Conservation (phyloP, 192 early-diverging fungal genomes). For the Funneliformis mosseae region DNA sequence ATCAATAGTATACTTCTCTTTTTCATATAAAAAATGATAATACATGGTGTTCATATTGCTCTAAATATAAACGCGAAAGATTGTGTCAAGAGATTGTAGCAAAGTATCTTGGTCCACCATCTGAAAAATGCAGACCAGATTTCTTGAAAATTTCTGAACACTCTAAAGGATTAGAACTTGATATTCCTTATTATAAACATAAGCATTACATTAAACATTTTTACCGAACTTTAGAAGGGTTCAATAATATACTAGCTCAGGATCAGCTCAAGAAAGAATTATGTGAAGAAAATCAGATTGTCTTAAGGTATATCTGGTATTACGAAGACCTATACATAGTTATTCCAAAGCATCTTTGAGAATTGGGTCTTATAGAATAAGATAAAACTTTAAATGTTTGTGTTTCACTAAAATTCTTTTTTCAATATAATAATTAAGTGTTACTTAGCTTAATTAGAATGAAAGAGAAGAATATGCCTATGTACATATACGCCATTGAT, state of each 20-base stretch:
- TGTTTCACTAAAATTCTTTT: constrained; percentile 25
- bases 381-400: constrained; percentile 23
- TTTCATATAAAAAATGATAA: neutral
- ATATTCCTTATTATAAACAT: neutral
- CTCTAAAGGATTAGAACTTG: neutral
- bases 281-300: no score
- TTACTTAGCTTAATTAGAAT: neutral
- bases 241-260: no score
- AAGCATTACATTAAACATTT: no score
- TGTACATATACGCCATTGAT: constrained; percentile 11
- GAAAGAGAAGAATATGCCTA: neutral
- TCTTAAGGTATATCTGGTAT: no score
- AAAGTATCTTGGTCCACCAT: no score
- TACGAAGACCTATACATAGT: no score
- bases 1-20: neutral
- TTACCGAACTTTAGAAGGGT: no score
- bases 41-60: neutral
- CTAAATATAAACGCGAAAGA: constrained; percentile 14
- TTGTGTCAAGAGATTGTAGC: no score
- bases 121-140: no score
- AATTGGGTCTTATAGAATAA: constrained; percentile 23
- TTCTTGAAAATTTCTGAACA: neutral
- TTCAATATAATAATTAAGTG: constrained; percentile 24
- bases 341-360: neutral
- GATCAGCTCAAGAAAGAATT: no score